phyloP scores from a whole-genome alignment of 257 asterid species.

The Lycium barbarum region DNA sequence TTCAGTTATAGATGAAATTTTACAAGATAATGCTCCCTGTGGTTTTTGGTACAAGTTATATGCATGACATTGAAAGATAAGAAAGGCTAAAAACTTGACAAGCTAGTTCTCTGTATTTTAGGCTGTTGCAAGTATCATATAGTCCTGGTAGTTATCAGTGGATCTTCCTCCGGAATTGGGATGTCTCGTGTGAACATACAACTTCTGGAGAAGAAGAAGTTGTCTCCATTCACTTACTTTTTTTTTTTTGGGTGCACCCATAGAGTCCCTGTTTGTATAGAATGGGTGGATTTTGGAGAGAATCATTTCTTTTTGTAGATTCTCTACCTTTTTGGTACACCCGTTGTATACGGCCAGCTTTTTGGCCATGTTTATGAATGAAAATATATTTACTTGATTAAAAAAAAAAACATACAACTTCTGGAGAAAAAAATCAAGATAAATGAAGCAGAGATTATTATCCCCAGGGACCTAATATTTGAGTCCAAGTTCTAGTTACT shows the following conservation, averaged over 20 bases:
- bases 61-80: slow-evolving; percentile 20
- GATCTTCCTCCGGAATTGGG: slow-evolving; percentile 18
- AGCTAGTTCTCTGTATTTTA: slow-evolving; percentile 14
- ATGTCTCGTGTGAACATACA: not conserved
- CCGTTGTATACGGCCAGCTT: no score
- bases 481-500: not conserved
- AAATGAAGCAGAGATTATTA: slow-evolving; percentile 21
- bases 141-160: not conserved
- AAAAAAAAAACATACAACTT: not conserved
- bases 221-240: no score
- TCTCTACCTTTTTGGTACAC: no score
- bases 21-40: slow-evolving; percentile 1
- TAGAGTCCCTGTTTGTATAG: no score
- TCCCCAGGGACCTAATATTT: slow-evolving; percentile 10
- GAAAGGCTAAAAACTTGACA: not conserved
- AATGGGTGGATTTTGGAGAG: no score
- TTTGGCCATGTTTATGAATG: no score
- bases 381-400: no score
- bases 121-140: slow-evolving; percentile 6
- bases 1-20: not conserved
- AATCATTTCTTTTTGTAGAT: no score
- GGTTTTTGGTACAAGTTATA: not conserved
- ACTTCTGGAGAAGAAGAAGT: not conserved
- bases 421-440: slow-evolving; percentile 8
- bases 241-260: no score